Conservation (phyloP, 2,329 filamentous ascomycete species). For the Acarospora socialis region DNA sequence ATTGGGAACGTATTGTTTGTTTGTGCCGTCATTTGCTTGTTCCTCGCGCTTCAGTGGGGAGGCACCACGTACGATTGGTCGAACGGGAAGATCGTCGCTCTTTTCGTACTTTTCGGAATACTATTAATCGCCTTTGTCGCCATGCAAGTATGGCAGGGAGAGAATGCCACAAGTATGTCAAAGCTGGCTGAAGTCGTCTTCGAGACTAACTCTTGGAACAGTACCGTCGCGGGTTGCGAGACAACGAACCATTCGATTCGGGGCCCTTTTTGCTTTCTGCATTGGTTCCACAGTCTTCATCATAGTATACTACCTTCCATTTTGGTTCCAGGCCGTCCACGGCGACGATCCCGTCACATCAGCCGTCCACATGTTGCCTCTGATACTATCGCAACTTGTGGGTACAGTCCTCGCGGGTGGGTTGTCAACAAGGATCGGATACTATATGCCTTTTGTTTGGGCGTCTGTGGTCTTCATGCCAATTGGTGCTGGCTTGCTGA, state of each 20-base stretch:
- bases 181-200: too few species aligned
- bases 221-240: constrained; percentile 31
- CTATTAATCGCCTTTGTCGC: constrained; percentile 28
- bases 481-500: constrained; percentile 17
- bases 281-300: constrained; percentile 31
- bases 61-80: constrained; percentile 32
- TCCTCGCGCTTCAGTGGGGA: constrained; percentile 36
- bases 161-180: constrained; percentile 30
- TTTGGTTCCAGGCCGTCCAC: constrained; percentile 30
- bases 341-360: constrained; percentile 21
- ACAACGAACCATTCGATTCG: constrained; percentile 29
- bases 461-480: constrained; percentile 14
- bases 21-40: constrained; percentile 30
- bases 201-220: too few species aligned
- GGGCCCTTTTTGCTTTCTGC: constrained; percentile 28
- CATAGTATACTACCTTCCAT: constrained; percentile 34
- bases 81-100: constrained; percentile 30
- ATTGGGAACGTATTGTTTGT: constrained; percentile 33
- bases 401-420: constrained; percentile 21
- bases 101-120: constrained; percentile 38
- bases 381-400: constrained; percentile 21
- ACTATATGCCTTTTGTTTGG: constrained; percentile 17
- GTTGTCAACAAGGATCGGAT: constrained; percentile 19
- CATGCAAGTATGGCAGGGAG: constrained; percentile 25
- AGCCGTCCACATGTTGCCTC: constrained; percentile 26